Evolutionary conservation across 1,284 basidiomycete genomes (phyloP).

Genomic region (Heterobasidion parviporum): DNA sequence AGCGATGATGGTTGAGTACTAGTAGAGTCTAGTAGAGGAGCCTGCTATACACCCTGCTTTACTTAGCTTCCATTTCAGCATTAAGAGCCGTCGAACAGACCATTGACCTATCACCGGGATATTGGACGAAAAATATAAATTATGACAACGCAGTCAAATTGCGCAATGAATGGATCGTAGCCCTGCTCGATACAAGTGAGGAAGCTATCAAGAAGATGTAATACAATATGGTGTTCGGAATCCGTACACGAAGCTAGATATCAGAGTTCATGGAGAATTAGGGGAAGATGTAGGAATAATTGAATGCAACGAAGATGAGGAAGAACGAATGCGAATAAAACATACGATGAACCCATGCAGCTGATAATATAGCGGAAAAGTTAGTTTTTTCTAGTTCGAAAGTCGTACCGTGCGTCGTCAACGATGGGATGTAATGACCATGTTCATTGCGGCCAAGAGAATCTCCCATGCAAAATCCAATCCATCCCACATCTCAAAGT

Average conservation of each 20-base stretch:
- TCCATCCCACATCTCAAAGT: conserved; percentile 57
- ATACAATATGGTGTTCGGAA: background rate
- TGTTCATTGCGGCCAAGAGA: conserved; percentile 55
- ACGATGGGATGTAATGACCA: conserved; percentile 24
- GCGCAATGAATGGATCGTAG: background rate
- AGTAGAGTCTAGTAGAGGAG: no score
- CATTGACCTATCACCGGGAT: background rate
- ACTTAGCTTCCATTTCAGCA: no score
- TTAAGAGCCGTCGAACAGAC: background rate
- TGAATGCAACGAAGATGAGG: background rate
- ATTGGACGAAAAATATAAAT: background rate
- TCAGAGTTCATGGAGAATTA: background rate
- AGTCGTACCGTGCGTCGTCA: background rate
- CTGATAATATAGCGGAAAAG: background rate
- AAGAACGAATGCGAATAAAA: background rate
- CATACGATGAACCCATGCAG: background rate
- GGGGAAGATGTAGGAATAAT: background rate
- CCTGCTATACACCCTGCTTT: no score
- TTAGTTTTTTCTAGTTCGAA: background rate
- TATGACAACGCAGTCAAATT: background rate
- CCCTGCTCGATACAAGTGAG: background rate
- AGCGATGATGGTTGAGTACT: no score
- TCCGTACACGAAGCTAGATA: background rate
- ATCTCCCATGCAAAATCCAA: conserved; percentile 69
- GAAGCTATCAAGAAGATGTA: background rate